Evolutionary conservation across 108 stramenopile species (phyloP).

Genomic region (Fragilariopsis cylindrus): DNA sequence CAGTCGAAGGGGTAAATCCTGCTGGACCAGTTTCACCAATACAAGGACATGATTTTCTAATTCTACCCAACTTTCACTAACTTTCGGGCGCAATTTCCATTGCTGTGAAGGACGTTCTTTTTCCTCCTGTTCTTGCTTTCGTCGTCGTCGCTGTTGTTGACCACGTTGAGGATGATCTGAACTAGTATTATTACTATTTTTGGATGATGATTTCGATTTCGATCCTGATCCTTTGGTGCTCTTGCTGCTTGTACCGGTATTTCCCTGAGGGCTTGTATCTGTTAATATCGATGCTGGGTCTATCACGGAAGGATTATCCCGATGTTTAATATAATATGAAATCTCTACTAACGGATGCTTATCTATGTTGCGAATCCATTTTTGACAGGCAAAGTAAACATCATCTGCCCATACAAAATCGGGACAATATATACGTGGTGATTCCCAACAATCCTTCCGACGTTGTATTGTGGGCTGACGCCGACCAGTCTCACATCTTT

Average conservation of each 20-base stretch:
- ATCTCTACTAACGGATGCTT: slow-evolving; percentile 61
- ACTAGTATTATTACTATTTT: slow-evolving; percentile 6
- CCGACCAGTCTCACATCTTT: slow-evolving; percentile 35
- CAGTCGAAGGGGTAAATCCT: slow-evolving; percentile 62
- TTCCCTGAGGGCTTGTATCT: neutral
- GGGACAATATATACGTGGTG: slow-evolving; percentile 74
- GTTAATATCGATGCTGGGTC: neutral
- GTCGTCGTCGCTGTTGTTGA: slow-evolving; percentile 14
- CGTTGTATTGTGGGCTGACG: slow-evolving; percentile 49
- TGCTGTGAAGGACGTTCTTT: neutral
- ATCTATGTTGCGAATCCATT: slow-evolving; percentile 53
- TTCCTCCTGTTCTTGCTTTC: neutral
- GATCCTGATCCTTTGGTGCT: neutral
- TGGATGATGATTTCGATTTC: neutral
- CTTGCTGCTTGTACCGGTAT: neutral
- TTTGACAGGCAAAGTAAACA: slow-evolving; percentile 56
- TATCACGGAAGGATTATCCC: neutral
- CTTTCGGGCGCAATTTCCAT: neutral
- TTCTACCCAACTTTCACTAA: neutral
- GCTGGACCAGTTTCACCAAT: slow-evolving; percentile 40
- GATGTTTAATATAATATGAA: neutral
- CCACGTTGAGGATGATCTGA: neutral
- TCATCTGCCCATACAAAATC: slow-evolving; percentile 90
- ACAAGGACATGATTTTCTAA: slow-evolving; percentile 33
- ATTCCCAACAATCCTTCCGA: slow-evolving; percentile 84